Base-by-base conservation (phyloP, 371 early-diverging fungal species). In the Rhizomucor miehei region DNA sequence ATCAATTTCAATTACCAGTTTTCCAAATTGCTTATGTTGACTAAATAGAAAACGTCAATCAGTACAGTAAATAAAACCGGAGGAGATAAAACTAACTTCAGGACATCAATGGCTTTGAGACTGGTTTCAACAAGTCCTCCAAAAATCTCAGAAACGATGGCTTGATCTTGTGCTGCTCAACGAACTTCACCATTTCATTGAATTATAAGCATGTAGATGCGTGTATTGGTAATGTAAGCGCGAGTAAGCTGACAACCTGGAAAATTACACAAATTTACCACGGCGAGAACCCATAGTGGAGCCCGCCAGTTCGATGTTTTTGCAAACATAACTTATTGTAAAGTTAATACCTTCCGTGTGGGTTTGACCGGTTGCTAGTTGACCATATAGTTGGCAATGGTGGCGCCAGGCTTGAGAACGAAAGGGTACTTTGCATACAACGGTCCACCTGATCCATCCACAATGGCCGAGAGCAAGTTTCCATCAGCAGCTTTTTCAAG, bases 371-470 rank as follows among this genome's bases (percentile, higher is more conserved):
- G 67, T 67, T 0, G 80, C 80, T 0, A 83, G 83, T 56, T 85
- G 84, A 23, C 87, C 87, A 52, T n/a, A n/a, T 86, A 87, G 13
- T 57, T 48, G 1, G 73, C 73, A 52, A 81, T 74, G 46, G 75
- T 79, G 21, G 86, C 86, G 46, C 89, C 89, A 5, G 65, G 48
- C 8, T 56, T 54, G 66, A 81, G 63, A 11, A 82, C 59, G 12
- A 45, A 48, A 8, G 61, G 64, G 45, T 75, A 77, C 1, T 64
- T 51, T 23, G 56, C 59, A 63, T 73, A 71, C 12, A 78, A 64
- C 10, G 73, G 73, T 21, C 88, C 88, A 25, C 85, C 85, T 20
- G 88, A 84, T 19, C 90, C 86, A 60, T 89, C 90, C 47, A 89
- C 75, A 14, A 89, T 73, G 19, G 81, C 74, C 21, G 84, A 74